Base-by-base conservation (phyloP, 306 rosid genomes). In the Delonix regia region DNA sequence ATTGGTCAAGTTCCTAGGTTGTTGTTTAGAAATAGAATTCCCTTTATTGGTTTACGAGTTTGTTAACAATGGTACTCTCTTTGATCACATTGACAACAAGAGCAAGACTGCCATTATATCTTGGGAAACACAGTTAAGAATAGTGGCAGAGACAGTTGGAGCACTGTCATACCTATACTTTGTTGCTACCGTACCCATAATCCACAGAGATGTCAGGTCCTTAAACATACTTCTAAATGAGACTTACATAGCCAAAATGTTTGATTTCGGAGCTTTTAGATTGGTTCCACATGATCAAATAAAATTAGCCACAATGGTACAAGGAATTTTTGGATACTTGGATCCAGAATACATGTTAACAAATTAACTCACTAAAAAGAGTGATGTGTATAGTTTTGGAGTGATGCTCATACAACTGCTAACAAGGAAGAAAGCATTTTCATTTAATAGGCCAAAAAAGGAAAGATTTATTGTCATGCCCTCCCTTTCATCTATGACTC, bases 281-380 rank as follows among this genome's bases (percentile, higher is more conserved):
- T n/a, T n/a, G n/a, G n/a, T n/a, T n/a, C n/a, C n/a, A n/a, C 67
- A n/a, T 6, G 85, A 85, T 22, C 63, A 74, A 59, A 59, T 42
- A 30, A 51, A 74, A 42, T 39, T 85, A 14, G 73, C 81, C 1
- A 81, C 88, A 13, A 12, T 78, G 74, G 78, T 85, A 36, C 83
- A 81, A 15, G 83, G 85, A 42, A 85, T 85, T 15, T 64, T 83
- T 0, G 79, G 81, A 6, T 62, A 83, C 25, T 70, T 83, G 27
- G 81, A 83, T 44, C 87, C 84, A 30, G 84, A 79, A 64, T 79
- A 83, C 71, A 52, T 83, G 45, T 78, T 38, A 2, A 83, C 71
- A 3, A 78, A 60, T n/a, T 80, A 83, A 57, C 59, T 83, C 13
- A 78, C 83, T 3, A 84, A 78, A 39, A 83, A 86, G 25, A 86